Conservation (phyloP, 2,329 filamentous ascomycete genomes). For the Hortaea sp. region DNA sequence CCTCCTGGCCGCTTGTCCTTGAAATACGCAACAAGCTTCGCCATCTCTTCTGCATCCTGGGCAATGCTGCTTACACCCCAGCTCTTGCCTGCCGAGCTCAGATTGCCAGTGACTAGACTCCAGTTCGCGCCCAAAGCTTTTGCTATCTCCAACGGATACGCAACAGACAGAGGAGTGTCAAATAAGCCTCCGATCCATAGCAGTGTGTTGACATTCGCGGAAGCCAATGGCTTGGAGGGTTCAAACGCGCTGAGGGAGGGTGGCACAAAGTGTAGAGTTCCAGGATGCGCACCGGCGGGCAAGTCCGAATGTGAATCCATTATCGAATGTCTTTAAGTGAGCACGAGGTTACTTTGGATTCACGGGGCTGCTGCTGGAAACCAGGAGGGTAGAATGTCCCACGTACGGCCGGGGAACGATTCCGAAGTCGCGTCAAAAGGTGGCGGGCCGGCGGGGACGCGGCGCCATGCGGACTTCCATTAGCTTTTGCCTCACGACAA, state of each 20-base stretch:
- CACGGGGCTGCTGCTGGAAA: no score
- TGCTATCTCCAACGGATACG: constrained; percentile 46
- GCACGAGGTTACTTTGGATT: not conserved
- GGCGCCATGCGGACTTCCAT: not conserved
- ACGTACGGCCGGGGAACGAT: not conserved
- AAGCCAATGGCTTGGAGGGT: constrained; percentile 22
- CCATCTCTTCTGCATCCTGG: constrained; percentile 46
- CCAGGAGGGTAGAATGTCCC: not conserved
- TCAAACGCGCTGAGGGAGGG: constrained; percentile 37
- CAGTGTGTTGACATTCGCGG: constrained; percentile 44
- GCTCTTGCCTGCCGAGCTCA: constrained; percentile 42
- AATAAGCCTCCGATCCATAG: constrained; percentile 62
- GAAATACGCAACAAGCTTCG: constrained; percentile 42
- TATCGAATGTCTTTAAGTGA: not conserved
- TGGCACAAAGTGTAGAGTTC: constrained; percentile 33
- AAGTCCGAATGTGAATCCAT: not conserved
- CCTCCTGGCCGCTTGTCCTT: constrained; percentile 29
- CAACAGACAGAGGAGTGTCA: constrained; percentile 57
- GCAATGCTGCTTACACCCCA: constrained; percentile 46
- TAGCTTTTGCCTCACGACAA: not conserved
- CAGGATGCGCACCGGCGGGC: constrained; percentile 12
- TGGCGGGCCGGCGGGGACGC: not conserved
- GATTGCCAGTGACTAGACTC: constrained; percentile 34
- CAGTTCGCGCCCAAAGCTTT: constrained; percentile 39
- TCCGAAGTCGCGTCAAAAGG: not conserved